Conservation (phyloP, 2,329 filamentous ascomycete species). For the Magnaporthales sp. region DNA sequence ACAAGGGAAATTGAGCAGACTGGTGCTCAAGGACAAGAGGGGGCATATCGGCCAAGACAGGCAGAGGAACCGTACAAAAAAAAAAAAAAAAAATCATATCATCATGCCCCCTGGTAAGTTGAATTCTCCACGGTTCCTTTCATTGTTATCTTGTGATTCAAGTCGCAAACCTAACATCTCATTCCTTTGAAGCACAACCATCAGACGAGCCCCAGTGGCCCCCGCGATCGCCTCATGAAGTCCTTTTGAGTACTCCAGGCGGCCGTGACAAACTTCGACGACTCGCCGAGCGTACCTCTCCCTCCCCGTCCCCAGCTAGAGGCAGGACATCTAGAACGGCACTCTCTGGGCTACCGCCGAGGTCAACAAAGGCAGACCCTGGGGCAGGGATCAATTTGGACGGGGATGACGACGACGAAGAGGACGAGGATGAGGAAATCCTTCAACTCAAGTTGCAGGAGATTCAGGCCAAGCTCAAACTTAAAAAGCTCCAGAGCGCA, state of each 20-base stretch:
- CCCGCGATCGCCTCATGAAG: slow-evolving; percentile 57
- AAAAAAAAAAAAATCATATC: neutral
- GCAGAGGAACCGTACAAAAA: neutral
- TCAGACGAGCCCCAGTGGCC: slow-evolving; percentile 46
- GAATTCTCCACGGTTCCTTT: neutral
- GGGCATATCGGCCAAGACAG: neutral
- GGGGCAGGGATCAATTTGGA: slow-evolving; percentile 17
- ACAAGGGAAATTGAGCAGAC: neutral
- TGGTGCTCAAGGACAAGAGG: neutral
- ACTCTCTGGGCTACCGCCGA: slow-evolving; percentile 10
- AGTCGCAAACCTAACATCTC: neutral
- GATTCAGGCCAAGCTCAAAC: slow-evolving; percentile 77
- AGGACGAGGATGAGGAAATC: slow-evolving; percentile 82
- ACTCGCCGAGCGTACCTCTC: slow-evolving; percentile 56
- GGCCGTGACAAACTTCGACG: slow-evolving; percentile 69
- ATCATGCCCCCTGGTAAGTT: neutral
- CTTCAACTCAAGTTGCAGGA: slow-evolving; percentile 77
- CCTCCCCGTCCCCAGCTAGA: slow-evolving; percentile 59
- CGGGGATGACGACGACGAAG: slow-evolving; percentile 37
- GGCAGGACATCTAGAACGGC: slow-evolving; percentile 28
- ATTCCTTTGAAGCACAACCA: slow-evolving; percentile 6
- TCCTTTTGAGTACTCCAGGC: slow-evolving; percentile 59
- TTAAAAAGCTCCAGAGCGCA: slow-evolving; percentile 76
- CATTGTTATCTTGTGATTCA: neutral
- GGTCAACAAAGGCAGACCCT: slow-evolving; percentile 11